These are phyloP conservation scores for Hypocreales sp. DNA, from an alignment of 2,329 filamentous ascomycete genomes.

Conservation along the genomic window DNA sequence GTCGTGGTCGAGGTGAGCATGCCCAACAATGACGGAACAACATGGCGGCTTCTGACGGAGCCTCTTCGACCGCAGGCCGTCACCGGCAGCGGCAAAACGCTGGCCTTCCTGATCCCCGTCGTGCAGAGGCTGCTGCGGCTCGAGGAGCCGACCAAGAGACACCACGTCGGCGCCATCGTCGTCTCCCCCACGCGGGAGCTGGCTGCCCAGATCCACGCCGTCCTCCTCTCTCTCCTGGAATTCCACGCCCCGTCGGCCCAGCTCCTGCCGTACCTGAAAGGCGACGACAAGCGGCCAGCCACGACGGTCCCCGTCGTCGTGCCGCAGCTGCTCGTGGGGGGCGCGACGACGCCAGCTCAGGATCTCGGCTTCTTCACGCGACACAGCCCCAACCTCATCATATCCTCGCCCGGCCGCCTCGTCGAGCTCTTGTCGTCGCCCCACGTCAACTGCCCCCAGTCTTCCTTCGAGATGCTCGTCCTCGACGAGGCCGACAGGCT, in stretches of 20 bases:
- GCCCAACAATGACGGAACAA: too few relatives aligned
- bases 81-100: slow-evolving; percentile 80
- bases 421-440: slow-evolving; percentile 75
- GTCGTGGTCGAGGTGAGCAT: slow-evolving; percentile 63
- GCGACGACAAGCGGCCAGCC: slow-evolving; percentile 38
- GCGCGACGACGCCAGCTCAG: slow-evolving; percentile 62
- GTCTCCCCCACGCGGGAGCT: slow-evolving; percentile 85
- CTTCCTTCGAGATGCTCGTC: slow-evolving; percentile 81
- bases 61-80: too few relatives aligned
- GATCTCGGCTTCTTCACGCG: slow-evolving; percentile 77
- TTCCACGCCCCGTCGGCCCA: slow-evolving; percentile 74
- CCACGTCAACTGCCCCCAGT: slow-evolving; percentile 76
- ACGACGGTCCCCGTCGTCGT: slow-evolving; percentile 42
- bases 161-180: slow-evolving; percentile 82
- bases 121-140: slow-evolving; percentile 68
- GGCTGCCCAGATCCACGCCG: slow-evolving; percentile 76
- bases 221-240: slow-evolving; percentile 58
- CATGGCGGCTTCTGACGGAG: too few relatives aligned
- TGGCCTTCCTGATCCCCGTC: slow-evolving; percentile 72
- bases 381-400: slow-evolving; percentile 72
- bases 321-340: slow-evolving; percentile 79
- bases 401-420: slow-evolving; percentile 81
- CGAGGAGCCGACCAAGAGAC: slow-evolving; percentile 71
- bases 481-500: slow-evolving; percentile 90
- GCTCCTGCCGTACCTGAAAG: slow-evolving; percentile 35